These are phyloP conservation scores for Cantharellus anzutake DNA, from an alignment of 768 basidiomycete genomes.

Conservation along the genomic window DNA sequence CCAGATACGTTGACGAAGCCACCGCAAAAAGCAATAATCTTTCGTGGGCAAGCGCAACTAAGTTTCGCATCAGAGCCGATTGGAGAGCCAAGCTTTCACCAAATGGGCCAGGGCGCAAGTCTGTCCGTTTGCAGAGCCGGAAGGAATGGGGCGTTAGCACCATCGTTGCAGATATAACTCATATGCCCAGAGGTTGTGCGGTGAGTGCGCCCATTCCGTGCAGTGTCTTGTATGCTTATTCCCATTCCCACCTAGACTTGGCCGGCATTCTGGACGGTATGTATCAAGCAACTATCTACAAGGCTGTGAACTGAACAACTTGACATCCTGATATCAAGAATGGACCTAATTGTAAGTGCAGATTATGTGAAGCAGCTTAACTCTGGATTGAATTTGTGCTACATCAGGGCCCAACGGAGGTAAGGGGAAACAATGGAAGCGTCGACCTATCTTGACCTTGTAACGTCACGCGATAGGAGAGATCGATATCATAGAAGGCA, in stretches of 20 bases:
- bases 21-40: constrained; percentile 3
- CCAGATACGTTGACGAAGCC: constrained; percentile 5
- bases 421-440: background rate
- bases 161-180: constrained; percentile 1
- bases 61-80: constrained; percentile 6
- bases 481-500: constrained; percentile 11
- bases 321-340: background rate
- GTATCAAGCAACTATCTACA: background rate
- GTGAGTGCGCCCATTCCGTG: background rate
- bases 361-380: too few relatives aligned
- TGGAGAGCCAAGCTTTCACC: constrained; percentile 3
- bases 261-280: constrained; percentile 10
- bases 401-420: background rate
- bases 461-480: constrained; percentile 2
- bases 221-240: background rate
- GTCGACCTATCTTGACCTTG: background rate
- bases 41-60: background rate
- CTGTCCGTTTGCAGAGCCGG: constrained; percentile 5
- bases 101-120: constrained; percentile 1
- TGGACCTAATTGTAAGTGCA: background rate
- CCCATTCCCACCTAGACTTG: constrained; percentile 3
- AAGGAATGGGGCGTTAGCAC: background rate
- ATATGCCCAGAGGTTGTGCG: constrained; percentile 6
- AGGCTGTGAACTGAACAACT: background rate
- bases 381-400: background rate